Conservation (phyloP, 441 rosid genomes). For the Aquilaria agallochum region DNA sequence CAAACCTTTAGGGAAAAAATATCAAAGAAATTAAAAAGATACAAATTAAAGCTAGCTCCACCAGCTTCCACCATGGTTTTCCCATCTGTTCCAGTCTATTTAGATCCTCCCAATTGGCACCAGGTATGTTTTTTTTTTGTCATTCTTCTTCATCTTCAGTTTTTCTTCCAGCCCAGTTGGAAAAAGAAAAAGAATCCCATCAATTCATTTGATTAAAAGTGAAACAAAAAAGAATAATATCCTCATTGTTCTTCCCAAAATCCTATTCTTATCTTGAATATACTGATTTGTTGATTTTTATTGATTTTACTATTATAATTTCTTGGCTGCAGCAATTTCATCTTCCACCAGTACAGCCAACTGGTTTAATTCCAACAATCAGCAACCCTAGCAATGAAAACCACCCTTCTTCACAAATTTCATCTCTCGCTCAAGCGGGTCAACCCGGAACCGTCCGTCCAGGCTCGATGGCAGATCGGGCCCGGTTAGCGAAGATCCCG, state of each 20-base stretch:
- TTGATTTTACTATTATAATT: too few species aligned
- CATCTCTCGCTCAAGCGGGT: constrained; percentile 15
- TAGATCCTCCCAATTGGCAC: constrained; percentile 66
- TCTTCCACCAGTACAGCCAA: too few species aligned
- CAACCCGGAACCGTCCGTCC: constrained; percentile 33
- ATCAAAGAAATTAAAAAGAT: constrained; percentile 17
- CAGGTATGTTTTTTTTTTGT: constrained; percentile 34
- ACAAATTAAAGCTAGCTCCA: too few species aligned
- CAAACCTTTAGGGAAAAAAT: constrained; percentile 37
- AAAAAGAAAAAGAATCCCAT: constrained; percentile 17
- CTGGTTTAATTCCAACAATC: too few species aligned
- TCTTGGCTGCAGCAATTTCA: too few species aligned
- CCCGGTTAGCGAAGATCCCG: constrained; percentile 47
- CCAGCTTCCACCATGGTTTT: constrained; percentile 38
- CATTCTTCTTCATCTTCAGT: constrained; percentile 16
- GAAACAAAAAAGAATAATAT: constrained; percentile 30
- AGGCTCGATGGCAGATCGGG: constrained; percentile 57
- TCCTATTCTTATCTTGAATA: too few species aligned
- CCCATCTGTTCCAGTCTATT: constrained; percentile 50
- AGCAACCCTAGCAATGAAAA: constrained; percentile 6
- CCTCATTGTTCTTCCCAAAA: constrained; percentile 32
- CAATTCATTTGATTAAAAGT: constrained; percentile 14
- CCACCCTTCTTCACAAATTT: constrained; percentile 13
- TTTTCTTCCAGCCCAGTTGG: neutral
- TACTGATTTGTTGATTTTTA: neutral